Conservation (phyloP, 2,329 filamentous ascomycete genomes). For the Aspergillus novoparasiticus region DNA sequence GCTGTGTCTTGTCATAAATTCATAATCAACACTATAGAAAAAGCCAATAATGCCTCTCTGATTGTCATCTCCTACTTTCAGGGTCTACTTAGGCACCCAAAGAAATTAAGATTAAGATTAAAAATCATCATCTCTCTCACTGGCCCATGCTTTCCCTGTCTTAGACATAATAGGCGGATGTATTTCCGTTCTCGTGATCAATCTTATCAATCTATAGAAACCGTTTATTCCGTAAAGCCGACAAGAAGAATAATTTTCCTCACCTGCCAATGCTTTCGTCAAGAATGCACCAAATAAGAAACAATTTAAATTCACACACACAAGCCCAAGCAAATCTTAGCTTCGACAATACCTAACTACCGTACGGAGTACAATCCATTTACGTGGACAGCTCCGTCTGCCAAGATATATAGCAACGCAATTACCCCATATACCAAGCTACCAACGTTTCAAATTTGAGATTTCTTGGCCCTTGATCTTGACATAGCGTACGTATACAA, state of each 20-base stretch:
- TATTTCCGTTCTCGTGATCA: not conserved
- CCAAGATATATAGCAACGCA: not conserved
- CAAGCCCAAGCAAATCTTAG: not conserved
- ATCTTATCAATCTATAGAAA: conserved; percentile 3
- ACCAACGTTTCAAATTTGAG: not conserved
- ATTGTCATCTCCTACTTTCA: not conserved
- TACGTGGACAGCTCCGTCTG: not conserved
- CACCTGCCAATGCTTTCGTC: not conserved
- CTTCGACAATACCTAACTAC: not conserved
- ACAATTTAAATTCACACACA: not conserved
- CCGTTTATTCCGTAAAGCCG: not conserved
- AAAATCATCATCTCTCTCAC: not conserved
- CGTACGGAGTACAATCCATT: not conserved
- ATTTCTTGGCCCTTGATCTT: not conserved
- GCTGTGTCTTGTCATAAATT: not conserved
- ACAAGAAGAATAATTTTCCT: not conserved
- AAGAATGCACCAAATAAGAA: not conserved
- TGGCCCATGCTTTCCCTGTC: not conserved
- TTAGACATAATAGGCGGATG: not conserved
- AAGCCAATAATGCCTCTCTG: not conserved
- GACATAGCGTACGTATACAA: not conserved
- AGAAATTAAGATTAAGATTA: not conserved
- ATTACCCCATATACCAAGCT: not conserved
- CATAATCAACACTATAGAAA: not conserved
- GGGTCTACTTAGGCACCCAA: not conserved